A percentile compares a stretch with the other conserved stretches of the same genome.
These are phyloP conservation scores for Yamadazyma nakazawae DNA, from an alignment of 805 yeast genomes.

Conservation along the genomic window DNA sequence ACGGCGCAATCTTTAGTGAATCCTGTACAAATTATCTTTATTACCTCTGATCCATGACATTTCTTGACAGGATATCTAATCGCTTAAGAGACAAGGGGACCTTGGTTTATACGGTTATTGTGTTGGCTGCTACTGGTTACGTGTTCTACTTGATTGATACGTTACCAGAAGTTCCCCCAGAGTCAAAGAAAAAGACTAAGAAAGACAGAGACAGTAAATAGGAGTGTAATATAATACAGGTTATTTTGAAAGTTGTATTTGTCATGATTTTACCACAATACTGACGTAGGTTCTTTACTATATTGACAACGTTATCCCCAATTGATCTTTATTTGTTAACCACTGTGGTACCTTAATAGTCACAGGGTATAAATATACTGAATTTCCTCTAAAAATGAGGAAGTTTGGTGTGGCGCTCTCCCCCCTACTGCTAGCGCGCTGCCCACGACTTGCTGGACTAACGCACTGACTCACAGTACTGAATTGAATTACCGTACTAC, in stretches of 20 bases:
- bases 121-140: slow-evolving; percentile 28
- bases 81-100: slow-evolving; percentile 33
- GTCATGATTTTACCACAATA: no score
- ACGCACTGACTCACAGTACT: no score
- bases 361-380: neutral
- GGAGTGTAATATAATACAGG: neutral
- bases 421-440: neutral
- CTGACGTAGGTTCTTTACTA: neutral
- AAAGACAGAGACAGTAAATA: neutral
- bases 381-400: no score
- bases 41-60: slow-evolving; percentile 16
- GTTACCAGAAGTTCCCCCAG: slow-evolving; percentile 16
- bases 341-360: neutral
- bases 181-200: slow-evolving; percentile 4
- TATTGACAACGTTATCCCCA: no score
- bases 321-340: neutral
- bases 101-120: slow-evolving; percentile 30
- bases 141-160: slow-evolving; percentile 21
- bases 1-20: neutral
- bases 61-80: slow-evolving; percentile 28
- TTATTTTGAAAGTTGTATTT: no score
- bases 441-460: no score
- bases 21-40: neutral
- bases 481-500: no score
- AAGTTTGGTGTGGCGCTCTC: neutral